These are phyloP conservation scores for Ramalina intermedia DNA, from an alignment of 495 filamentous ascomycete genomes.

Conservation along the genomic window DNA sequence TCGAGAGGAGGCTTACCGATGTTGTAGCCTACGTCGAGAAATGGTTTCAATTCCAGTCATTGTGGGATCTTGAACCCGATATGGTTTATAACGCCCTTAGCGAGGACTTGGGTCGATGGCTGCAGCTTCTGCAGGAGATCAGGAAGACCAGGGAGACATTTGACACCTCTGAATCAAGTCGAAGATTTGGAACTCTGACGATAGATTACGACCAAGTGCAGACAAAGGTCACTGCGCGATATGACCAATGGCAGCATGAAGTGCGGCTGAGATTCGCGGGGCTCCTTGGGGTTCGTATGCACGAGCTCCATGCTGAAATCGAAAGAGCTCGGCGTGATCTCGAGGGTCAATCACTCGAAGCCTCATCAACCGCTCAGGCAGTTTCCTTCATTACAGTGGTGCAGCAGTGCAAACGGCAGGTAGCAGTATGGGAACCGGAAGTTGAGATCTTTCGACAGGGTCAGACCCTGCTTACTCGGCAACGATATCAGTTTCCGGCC, in stretches of 20 bases:
- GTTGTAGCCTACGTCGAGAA: conserved; percentile 81
- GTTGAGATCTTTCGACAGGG: conserved; percentile 91
- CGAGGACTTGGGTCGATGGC: conserved; percentile 84
- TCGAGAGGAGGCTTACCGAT: conserved; percentile 63
- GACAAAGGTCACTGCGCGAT: conserved; percentile 93
- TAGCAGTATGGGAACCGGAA: conserved; percentile 85
- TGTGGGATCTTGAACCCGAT: conserved; percentile 94
- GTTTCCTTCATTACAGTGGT: conserved; percentile 97
- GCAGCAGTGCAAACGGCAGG: conserved; percentile 85
- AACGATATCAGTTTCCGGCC: conserved; percentile 80
- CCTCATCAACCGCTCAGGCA: conserved; percentile 85
- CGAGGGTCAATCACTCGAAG: conserved; percentile 79
- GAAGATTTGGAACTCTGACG: conserved; percentile 79
- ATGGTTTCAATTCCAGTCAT: conserved; percentile 95
- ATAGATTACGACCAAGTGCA: conserved; percentile 98
- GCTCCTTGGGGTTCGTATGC: conserved; percentile 77
- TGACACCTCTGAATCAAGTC: conserved; percentile 83
- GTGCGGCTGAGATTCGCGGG: conserved; percentile 83
- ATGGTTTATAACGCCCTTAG: conserved; percentile 83
- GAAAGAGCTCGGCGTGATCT: conserved; percentile 77
- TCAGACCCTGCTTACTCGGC: conserved; percentile 73
- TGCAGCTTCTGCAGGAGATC: conserved; percentile 89
- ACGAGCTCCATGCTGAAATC: conserved; percentile 76
- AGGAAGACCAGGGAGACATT: conserved; percentile 86
- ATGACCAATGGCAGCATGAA: conserved; percentile 99